A percentile compares a stretch with the other conserved stretches of the same genome.
phyloP scores from a whole-genome alignment of 257 asterid species.

The Leptodermis oblonga region DNA sequence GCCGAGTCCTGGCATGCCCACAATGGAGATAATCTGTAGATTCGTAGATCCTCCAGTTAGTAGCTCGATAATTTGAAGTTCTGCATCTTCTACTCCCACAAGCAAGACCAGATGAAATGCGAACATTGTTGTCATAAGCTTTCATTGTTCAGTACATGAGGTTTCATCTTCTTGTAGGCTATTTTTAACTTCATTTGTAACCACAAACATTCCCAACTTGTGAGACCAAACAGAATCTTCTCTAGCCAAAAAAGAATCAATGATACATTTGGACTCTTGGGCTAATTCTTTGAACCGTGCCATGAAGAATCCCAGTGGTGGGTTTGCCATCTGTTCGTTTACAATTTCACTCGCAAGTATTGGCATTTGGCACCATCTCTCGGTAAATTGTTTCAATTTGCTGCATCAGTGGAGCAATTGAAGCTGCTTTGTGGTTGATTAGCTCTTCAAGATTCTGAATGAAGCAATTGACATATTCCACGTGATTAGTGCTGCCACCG shows the following conservation, averaged over 20 bases:
- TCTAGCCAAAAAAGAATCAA: neutral
- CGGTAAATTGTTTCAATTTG: neutral
- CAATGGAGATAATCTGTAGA: slow-evolving; percentile 22
- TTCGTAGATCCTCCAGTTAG: neutral
- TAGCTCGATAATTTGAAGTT: neutral
- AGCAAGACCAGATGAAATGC: too few relatives aligned
- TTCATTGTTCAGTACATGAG: too few relatives aligned
- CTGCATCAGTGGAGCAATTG: neutral
- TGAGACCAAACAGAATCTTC: neutral
- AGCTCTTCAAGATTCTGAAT: neutral
- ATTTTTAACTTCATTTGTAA: neutral
- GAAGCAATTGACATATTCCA: neutral
- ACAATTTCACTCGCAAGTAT: neutral
- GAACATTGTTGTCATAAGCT: too few relatives aligned
- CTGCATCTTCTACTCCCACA: slow-evolving; percentile 21
- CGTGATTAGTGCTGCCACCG: neutral
- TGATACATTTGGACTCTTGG: neutral
- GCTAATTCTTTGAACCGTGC: neutral
- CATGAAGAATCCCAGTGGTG: neutral
- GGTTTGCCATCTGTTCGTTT: neutral
- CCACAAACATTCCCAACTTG: slow-evolving; percentile 1
- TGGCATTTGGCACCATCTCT: neutral
- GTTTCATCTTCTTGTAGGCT: neutral
- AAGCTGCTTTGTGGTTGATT: neutral
- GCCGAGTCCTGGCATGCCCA: slow-evolving; percentile 41